Evolutionary conservation across 331 rosid species (phyloP).

Genomic region (Spiraea crenata): DNA sequence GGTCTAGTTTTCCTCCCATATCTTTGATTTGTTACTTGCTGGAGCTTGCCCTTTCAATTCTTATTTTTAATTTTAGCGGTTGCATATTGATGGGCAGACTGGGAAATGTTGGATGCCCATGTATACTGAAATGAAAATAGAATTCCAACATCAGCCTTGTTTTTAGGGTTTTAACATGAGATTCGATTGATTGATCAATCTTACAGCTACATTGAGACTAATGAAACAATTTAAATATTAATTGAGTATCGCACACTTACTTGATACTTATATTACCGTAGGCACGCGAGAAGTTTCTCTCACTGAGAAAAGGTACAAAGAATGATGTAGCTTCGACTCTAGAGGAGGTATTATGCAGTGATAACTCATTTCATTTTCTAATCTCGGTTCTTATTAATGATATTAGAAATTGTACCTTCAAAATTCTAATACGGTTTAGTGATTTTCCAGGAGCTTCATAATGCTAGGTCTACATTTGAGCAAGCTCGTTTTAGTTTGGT

Average conservation of each 20-base stretch:
- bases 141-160: not conserved
- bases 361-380: not conserved
- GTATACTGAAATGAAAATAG: no score
- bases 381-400: conserved; percentile 13
- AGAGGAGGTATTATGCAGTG: conserved; percentile 74
- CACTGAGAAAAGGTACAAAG: conserved; percentile 91
- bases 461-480: conserved; percentile 88
- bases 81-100: not conserved
- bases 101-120: no score
- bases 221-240: not conserved
- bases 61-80: not conserved
- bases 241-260: conserved; percentile 9
- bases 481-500: conserved; percentile 96
- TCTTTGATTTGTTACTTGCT: not conserved
- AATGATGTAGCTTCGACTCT: conserved; percentile 67
- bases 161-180: conserved; percentile 8
- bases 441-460: conserved; percentile 87
- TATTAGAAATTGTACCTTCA: conserved; percentile 19
- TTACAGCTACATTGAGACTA: not conserved
- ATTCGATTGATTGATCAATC: not conserved
- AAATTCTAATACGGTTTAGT: conserved; percentile 32
- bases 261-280: conserved; percentile 35
- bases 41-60: not conserved
- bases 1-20: not conserved
- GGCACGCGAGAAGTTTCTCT: conserved; percentile 95